Evolutionary conservation across 1,284 basidiomycete genomes (phyloP).

Genomic region (Ganoderma lucidum): DNA sequence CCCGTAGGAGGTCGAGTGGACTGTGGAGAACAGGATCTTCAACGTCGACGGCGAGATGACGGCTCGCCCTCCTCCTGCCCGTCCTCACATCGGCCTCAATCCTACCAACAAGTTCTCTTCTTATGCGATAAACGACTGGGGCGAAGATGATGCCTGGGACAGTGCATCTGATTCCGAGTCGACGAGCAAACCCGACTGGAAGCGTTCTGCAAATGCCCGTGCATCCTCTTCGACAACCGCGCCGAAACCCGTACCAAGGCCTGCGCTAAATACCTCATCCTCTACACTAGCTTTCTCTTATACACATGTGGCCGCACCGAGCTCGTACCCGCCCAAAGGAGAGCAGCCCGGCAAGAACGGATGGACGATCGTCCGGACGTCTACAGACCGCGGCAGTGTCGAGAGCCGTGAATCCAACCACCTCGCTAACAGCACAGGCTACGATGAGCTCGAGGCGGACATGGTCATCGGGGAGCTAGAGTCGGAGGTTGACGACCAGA

Average conservation of each 20-base stretch:
- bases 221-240: constrained; percentile 51
- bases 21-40: background rate
- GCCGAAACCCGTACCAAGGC: constrained; percentile 65
- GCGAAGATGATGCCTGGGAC: constrained; percentile 91
- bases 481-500: constrained; percentile 55
- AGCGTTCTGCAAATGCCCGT: constrained; percentile 45
- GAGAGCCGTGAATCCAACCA: constrained; percentile 40
- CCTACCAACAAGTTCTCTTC: constrained; percentile 58
- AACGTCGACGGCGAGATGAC: constrained; percentile 50
- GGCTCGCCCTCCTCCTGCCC: constrained; percentile 75
- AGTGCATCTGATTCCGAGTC: constrained; percentile 85
- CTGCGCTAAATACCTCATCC: constrained; percentile 58
- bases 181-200: constrained; percentile 58
- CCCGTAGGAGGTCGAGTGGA: background rate
- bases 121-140: constrained; percentile 64
- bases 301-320: constrained; percentile 80
- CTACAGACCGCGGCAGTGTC: constrained; percentile 43
- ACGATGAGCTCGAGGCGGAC: constrained; percentile 65
- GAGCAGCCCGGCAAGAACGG: constrained; percentile 62
- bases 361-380: constrained; percentile 78
- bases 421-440: constrained; percentile 40
- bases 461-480: constrained; percentile 81
- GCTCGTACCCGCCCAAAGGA: constrained; percentile 71
- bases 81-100: constrained; percentile 76
- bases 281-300: constrained; percentile 82